These are phyloP conservation scores for Starmerella cellae DNA, from an alignment of 805 yeast genomes.

Conservation along the genomic window DNA sequence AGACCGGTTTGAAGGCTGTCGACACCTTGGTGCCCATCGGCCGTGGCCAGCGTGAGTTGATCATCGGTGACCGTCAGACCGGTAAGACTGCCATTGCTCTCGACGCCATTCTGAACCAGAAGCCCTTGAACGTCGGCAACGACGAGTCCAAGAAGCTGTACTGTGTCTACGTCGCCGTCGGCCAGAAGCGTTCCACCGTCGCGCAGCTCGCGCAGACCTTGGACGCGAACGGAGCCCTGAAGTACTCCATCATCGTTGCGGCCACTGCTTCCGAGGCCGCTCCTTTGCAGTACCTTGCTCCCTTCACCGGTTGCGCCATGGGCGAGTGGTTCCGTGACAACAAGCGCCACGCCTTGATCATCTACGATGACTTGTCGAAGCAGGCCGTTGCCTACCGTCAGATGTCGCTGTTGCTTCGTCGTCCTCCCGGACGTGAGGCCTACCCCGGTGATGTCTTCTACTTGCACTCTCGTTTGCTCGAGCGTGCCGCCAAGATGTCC, in stretches of 20 bases:
- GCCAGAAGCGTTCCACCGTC: slow-evolving; percentile 99
- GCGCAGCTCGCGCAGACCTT: slow-evolving; percentile 99
- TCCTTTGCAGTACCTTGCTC: slow-evolving; percentile 99
- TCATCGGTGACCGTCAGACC: slow-evolving; percentile 99
- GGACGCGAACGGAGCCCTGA: slow-evolving; percentile 95
- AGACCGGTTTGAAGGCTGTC: slow-evolving; percentile 98
- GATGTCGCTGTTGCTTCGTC: slow-evolving; percentile 90
- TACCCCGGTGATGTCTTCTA: slow-evolving; percentile 96
- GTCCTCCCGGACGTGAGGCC: slow-evolving; percentile 96
- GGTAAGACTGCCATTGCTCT: slow-evolving; percentile 99
- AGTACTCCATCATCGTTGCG: slow-evolving; percentile 95
- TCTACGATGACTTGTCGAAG: slow-evolving; percentile 96
- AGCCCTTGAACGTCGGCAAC: slow-evolving; percentile 90
- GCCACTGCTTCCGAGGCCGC: slow-evolving; percentile 99
- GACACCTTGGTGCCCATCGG: slow-evolving; percentile 99
- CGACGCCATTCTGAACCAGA: slow-evolving; percentile 97
- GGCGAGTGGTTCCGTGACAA: slow-evolving; percentile 99
- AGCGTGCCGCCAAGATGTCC: slow-evolving; percentile 96
- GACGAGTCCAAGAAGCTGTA: slow-evolving; percentile 96
- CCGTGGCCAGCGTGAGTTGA: slow-evolving; percentile 99
- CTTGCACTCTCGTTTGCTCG: slow-evolving; percentile 88
- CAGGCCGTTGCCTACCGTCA: slow-evolving; percentile 99
- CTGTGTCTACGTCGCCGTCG: slow-evolving; percentile 99
- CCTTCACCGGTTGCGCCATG: slow-evolving; percentile 98
- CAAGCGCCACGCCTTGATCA: slow-evolving; percentile 92